phyloP scores from a whole-genome alignment of 169 alveolate species.

The Perkinsus chesapeaki region DNA sequence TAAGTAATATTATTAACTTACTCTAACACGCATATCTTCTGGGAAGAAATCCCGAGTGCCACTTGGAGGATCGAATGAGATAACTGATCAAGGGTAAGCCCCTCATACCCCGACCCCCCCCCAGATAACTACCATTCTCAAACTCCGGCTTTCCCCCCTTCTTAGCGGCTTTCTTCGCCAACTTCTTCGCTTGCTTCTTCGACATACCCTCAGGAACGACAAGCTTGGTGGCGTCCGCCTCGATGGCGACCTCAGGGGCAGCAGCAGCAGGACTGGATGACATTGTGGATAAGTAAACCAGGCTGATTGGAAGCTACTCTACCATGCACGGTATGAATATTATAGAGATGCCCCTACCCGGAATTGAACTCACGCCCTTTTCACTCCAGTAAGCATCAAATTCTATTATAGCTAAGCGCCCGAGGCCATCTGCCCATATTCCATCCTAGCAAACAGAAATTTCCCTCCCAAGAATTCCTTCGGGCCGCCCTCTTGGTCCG shows the following conservation, averaged over 20 bases:
- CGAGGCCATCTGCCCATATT: too few relatives aligned
- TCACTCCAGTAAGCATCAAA: not conserved
- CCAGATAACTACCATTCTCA: not conserved
- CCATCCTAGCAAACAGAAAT: not conserved
- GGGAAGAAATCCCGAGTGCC: constrained; percentile 39
- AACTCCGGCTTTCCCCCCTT: not conserved
- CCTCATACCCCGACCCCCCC: not conserved
- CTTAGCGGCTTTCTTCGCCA: not conserved
- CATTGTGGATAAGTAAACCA: not conserved
- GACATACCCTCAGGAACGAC: not conserved
- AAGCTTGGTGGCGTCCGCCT: not conserved
- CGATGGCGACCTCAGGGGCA: not conserved
- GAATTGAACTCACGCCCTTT: not conserved
- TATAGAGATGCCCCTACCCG: not conserved
- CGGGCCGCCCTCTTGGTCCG: not conserved
- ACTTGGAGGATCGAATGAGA: constrained; percentile 26
- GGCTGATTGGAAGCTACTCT: not conserved
- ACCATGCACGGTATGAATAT: not conserved
- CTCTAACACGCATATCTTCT: constrained; percentile 8
- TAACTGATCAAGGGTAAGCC: not conserved
- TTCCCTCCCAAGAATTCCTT: not conserved
- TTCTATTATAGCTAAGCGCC: too few relatives aligned
- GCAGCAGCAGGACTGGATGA: not conserved
- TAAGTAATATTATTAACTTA: not conserved
- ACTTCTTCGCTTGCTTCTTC: not conserved